Base-by-base conservation (phyloP, 768 basidiomycete genomes). In the Termitomyces heimii region DNA sequence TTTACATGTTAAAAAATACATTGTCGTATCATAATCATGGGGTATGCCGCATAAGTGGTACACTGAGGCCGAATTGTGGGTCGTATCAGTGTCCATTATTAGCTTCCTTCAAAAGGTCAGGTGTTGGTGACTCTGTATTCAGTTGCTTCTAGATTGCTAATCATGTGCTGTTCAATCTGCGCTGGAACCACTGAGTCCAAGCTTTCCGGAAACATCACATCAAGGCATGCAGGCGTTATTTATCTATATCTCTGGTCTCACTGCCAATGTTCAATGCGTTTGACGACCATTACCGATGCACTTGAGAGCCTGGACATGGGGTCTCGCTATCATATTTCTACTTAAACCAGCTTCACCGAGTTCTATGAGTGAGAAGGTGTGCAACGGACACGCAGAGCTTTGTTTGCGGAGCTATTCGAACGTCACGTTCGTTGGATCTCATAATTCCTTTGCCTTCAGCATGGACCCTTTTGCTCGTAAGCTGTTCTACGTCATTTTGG, bases 341-440 rank as follows among this genome's bases (percentile, higher is more conserved):
- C 40, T 49, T 49, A 18, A 34, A 2, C 48, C 48, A 35, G 34
- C 16, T 32, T n/a, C 1, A 28, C 7, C 26, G 77, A 75, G 55
- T 73, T 76, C 4, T 73, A 71, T 0, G 72, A 80, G 18, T 14
- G 26, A 45, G 9, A 28, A 28, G 16, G 44, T 18, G 10, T 89
- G 86, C 70, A 89, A 89, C 66, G 86, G 86, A 0, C n/a, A n/a
- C n/a, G n/a, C n/a, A n/a, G 24, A 78, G 76, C 0, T 76, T 72
- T 54, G 53, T 80, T 31, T 3, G 47, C n/a, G n/a, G n/a, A n/a
- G n/a, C n/a, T n/a, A n/a, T n/a, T n/a, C n/a, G n/a, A n/a, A n/a
- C n/a, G n/a, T n/a, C n/a, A n/a, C n/a, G n/a, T n/a, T n/a, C n/a
- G n/a, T n/a, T n/a, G n/a, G n/a, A n/a, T n/a, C n/a, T n/a, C n/a